Base-by-base conservation (phyloP, 768 basidiomycete species). In the Pisolithus albus region DNA sequence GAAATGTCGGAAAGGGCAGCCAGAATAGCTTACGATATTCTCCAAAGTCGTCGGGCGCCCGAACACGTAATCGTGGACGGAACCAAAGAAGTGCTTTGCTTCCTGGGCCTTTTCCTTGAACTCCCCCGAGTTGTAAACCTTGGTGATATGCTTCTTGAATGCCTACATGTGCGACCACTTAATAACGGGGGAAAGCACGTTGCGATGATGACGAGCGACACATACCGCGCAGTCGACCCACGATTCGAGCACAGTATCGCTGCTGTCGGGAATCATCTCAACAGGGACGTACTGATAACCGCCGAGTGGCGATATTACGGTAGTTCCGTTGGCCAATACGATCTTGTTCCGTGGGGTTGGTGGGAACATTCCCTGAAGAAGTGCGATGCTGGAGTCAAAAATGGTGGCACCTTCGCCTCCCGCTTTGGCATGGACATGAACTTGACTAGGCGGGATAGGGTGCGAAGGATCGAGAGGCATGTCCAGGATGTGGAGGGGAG, bases 211-310 rank as follows among this genome's bases (percentile, higher is more conserved):
- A 37, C 6, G 54, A 58, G 41, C 46, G 13, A 43, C 34, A 37
- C 72, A 48, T 55, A 81, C 78, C 21, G 79, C 76, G 64, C 82
- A 83, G 53, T 76, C 71, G 7, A 77, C 78, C 87, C 86, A 92
- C 49, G 83, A 83, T 70, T 92, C 87, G 56, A 92, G 71, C 50
- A 86, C 86, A 59, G 83, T 81, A 64, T 89, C 86, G 54, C 86
- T 84, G 51, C 57, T 55, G 45, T 60, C 59, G 1, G 61, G 45
- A 15, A 52, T 40, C 64, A 67, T 64, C 64, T 89, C 87, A 46
- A 92, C 85, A 28, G 89, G 87, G 50, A 92, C 79, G 58, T 92
- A 93, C 69, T 91, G 88, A 69, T 92, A 93, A 1, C 88, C 87
- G 7, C 82, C 81, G 24, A 92, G 77, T n/a, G 90, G 88, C 7